Evolutionary conservation across 169 alveolate genomes (phyloP).

Genomic region (Plasmodium chabaudi): DNA sequence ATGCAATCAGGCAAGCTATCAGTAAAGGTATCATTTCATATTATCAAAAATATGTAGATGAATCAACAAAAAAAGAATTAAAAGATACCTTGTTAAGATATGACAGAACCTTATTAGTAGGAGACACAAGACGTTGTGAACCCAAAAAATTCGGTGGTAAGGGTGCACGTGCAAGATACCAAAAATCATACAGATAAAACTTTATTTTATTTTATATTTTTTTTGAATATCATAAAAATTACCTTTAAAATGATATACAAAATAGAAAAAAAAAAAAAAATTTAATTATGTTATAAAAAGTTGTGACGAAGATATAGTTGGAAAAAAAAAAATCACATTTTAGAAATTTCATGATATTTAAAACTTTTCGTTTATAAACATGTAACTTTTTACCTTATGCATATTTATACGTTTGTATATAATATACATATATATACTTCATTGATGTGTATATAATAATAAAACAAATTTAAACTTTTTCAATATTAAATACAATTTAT

Average conservation of each 20-base stretch:
- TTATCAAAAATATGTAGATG: conserved; percentile 97
- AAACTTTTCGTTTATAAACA: too few species aligned
- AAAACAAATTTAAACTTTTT: too few species aligned
- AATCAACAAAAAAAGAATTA: conserved; percentile 94
- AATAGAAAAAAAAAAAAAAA: background rate
- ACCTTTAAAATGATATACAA: background rate
- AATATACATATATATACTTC: too few species aligned
- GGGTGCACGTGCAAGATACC: conserved; percentile 98
- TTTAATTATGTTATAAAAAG: too few species aligned
- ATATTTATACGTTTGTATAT: too few species aligned
- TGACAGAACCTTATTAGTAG: conserved; percentile 98
- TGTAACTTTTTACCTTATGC: too few species aligned
- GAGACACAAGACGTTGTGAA: conserved; percentile 99
- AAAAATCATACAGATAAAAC: conserved; percentile 98
- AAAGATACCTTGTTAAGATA: conserved; percentile 96
- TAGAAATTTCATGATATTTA: too few species aligned
- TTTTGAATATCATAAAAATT: background rate
- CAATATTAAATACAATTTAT: too few species aligned
- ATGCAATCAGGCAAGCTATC: conserved; percentile 97
- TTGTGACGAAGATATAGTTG: too few species aligned
- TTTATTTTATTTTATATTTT: background rate
- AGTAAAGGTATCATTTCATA: conserved; percentile 99
- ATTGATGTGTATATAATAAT: too few species aligned
- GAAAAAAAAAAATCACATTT: too few species aligned
- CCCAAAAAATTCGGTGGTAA: conserved; percentile 99